Evolutionary conservation across 352 stramenopile species (phyloP).

Genomic region (Pythium rhizo-oryzae): DNA sequence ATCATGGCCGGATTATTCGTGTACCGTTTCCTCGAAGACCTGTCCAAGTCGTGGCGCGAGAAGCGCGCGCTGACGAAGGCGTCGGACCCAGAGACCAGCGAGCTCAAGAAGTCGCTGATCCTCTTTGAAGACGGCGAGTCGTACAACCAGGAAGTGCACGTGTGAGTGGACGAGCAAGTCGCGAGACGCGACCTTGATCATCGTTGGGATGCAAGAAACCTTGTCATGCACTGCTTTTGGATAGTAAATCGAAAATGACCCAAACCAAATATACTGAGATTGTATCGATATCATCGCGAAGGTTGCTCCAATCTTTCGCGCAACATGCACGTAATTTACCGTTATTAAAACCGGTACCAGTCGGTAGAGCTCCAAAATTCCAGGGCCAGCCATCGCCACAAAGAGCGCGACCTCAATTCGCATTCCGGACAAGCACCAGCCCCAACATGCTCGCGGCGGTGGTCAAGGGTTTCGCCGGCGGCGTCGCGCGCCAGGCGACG

Average conservation of each 20-base stretch:
- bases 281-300: not conserved
- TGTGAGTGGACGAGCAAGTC: constrained; percentile 22
- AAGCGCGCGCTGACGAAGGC: constrained; percentile 26
- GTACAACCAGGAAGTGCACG: constrained; percentile 36
- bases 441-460: constrained; percentile 55
- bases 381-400: constrained; percentile 21
- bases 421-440: not conserved
- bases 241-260: not conserved
- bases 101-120: constrained; percentile 70
- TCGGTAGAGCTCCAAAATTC: constrained; percentile 13
- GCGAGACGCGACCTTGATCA: no score
- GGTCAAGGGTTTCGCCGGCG: constrained; percentile 52
- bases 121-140: constrained; percentile 52
- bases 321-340: not conserved
- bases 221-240: constrained; percentile 3
- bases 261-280: constrained; percentile 4
- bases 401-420: constrained; percentile 18
- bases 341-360: constrained; percentile 17
- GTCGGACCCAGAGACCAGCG: constrained; percentile 27
- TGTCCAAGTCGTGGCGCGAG: constrained; percentile 38
- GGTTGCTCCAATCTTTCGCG: not conserved
- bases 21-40: constrained; percentile 78
- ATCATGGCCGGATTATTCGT: constrained; percentile 92
- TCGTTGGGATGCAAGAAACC: no score
- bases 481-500: constrained; percentile 31